Base-by-base conservation (phyloP, 345 rosid genomes). In the Eutrema yunnanense region DNA sequence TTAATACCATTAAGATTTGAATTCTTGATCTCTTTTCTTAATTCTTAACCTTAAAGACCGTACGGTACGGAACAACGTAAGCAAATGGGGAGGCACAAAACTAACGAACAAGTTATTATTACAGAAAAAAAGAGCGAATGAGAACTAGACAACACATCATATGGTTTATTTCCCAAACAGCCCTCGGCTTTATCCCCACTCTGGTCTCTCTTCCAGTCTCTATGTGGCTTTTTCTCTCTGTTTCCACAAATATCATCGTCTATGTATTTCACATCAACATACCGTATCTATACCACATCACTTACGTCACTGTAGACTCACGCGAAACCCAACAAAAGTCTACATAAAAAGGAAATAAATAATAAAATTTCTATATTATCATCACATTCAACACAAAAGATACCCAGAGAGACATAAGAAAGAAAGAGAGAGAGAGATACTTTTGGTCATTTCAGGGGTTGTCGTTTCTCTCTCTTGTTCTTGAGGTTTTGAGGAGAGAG, bases 31-130 rank as follows among this genome's bases (percentile, higher is more conserved):
- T 67, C 29, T 13, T 52, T 41, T 52, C 19, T 43, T 60, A 75
- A 74, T 22, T 43, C 19, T 43, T 60, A 75, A 74, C 68, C 55
- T 67, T 46, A 75, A 68, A 44, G 42, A 14, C 71, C 71, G 79
- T 76, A 76, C 79, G 61, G 70, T 76, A 75, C 74, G 74, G 79
- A 69, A 62, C 64, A 29, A 67, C 72, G 57, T 68, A 52, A 61
- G 56, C 38, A 36, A 67, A 60, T 42, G 11, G 27, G 50, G 55
- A 46, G 41, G 52, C 58, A 51, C 48, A 26, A 50, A 65, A 30
- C 47, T 34, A 68, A 68, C 74, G 63, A 67, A 75, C 50, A 12
- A 67, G 57, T 51, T 67, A 42, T 40, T 8, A 59, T 14, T 19
- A 62, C 65, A 38, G 51, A n/a, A 11, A n/a, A 44, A 65, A 62